Evolutionary conservation across 306 rosid species (phyloP), one percentile per base, ranked within the genome.

Genomic region (Quercus gilva): DNA sequence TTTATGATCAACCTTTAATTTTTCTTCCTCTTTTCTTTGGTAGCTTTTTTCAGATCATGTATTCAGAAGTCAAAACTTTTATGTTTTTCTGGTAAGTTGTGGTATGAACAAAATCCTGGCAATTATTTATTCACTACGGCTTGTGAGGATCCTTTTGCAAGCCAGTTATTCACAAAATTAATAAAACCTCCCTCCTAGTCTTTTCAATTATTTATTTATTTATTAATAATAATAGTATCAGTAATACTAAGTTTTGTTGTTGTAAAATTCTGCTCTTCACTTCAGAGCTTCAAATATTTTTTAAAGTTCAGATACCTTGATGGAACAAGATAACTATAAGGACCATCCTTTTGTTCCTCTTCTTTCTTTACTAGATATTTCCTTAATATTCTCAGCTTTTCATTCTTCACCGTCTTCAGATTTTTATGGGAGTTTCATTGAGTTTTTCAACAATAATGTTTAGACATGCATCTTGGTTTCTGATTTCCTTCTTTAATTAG

Each of bases 1-100:
- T 13, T 28, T 13, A 13, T 17, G 15, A 63, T 63, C 69, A 28
- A 26, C 69, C 37, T 63, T 63, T 26, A 63, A 26, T 63, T 12
- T 63, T 4, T 63, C 29, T 63, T 28, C 67, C 7, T 60, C 29
- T 28, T 63, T 63, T 18, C 69, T 63, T 61, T 61, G 69, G 33
- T 63, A 63, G 69, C 69, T 5, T 68, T 35, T 68, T n/a, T 68
- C 51, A 13, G 72, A 68, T 68, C 72, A 68, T 68, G 51, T n/a
- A 68, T 45, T 10, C 28, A 4, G 52, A 15, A 19, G 17, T 68
- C 72, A 35, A 68, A 68, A 68, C 72, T 68, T 68, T 19, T 19
- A 68, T 25, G 35, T 68, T 35, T 68, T 68, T 35, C 72, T 19
- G 72, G 72, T 35, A 68, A 35, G 52, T 68, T 35, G n/a, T 35